These are phyloP conservation scores for Vaucheria bursata DNA, from an alignment of 352 stramenopile genomes.

Conservation along the genomic window DNA sequence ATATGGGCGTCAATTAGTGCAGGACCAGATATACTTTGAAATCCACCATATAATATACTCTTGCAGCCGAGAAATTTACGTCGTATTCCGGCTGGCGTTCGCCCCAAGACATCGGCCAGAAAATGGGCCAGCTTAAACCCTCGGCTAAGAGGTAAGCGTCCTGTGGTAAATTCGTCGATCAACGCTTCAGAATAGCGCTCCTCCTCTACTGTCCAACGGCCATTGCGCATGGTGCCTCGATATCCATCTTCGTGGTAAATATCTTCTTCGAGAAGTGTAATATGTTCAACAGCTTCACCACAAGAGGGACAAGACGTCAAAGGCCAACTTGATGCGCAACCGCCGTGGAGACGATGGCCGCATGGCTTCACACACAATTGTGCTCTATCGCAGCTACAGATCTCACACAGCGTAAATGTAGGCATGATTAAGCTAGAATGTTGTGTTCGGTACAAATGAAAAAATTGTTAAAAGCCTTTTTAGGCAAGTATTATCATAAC, in stretches of 20 bases:
- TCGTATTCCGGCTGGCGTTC: not conserved
- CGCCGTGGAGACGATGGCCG: not conserved
- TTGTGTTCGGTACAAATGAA: no score
- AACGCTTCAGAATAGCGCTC: not conserved
- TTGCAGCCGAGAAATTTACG: not conserved
- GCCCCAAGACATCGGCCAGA: not conserved
- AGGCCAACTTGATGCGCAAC: not conserved
- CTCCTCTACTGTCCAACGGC: conserved; percentile 1
- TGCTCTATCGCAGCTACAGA: not conserved
- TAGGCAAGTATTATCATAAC: no score
- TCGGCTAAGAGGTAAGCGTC: not conserved
- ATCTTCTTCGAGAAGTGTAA: not conserved
- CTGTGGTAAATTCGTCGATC: not conserved
- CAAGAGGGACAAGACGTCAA: not conserved
- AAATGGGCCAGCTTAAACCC: not conserved
- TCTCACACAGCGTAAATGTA: not conserved
- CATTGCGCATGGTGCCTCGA: not conserved
- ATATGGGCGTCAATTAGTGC: no score
- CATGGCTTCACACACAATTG: not conserved
- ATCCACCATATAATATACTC: not conserved
- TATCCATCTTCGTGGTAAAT: not conserved
- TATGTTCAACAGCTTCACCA: not conserved
- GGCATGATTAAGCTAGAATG: no score
- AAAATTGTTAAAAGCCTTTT: no score
- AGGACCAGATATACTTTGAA: not conserved